Evolutionary conservation across 768 basidiomycete genomes (phyloP).

Genomic region (Termitomyces sp.): DNA sequence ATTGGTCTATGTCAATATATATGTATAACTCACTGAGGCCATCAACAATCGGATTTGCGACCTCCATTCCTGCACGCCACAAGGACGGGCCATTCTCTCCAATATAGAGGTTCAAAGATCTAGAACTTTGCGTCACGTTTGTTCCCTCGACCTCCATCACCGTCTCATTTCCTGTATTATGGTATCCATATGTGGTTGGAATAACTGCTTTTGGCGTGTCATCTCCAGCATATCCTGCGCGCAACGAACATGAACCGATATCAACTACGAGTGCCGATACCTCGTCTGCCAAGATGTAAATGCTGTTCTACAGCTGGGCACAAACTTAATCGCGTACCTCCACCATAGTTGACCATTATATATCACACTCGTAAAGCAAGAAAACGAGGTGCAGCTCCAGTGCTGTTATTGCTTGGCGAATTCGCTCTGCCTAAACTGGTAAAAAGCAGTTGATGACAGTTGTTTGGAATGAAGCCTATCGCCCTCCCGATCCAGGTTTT

Average conservation of each 20-base stretch:
- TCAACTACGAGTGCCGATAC: conserved; percentile 96
- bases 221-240: conserved; percentile 97
- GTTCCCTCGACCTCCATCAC: conserved; percentile 42
- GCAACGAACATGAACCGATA: conserved; percentile 83
- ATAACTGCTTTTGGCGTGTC: conserved; percentile 91
- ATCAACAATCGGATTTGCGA: conserved; percentile 77
- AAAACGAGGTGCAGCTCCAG: not conserved
- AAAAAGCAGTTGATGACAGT: conserved; percentile 16
- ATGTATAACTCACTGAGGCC: conserved; percentile 62
- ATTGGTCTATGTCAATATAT: not conserved
- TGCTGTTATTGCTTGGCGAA: not conserved
- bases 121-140: conserved; percentile 25
- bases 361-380: not conserved
- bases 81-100: conserved; percentile 87
- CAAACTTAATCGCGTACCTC: conserved; percentile 45
- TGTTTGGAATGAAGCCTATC: conserved; percentile 21
- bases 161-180: conserved; percentile 39
- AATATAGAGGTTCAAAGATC: conserved; percentile 62
- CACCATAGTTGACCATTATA: conserved; percentile 82
- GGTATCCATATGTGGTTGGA: conserved; percentile 84
- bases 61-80: conserved; percentile 88
- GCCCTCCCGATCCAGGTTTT: conserved; percentile 19
- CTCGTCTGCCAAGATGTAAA: conserved; percentile 57
- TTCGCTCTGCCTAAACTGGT: not conserved
- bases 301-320: not conserved